Conservation (phyloP, 352 stramenopile species). For the Pythium dissimile region DNA sequence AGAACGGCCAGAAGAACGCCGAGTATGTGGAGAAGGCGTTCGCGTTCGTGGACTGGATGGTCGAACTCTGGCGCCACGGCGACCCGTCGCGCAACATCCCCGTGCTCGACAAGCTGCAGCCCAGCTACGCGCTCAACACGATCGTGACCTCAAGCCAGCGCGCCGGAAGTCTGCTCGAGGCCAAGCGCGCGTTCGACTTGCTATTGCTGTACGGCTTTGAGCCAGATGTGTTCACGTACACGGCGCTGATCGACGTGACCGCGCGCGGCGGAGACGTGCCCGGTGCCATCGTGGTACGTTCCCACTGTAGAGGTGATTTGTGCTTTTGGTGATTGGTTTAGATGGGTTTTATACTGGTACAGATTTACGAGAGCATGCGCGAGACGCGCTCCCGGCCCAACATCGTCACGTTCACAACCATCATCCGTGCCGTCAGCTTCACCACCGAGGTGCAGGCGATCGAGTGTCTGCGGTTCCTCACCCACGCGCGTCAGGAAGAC, state of each 20-base stretch:
- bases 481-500: constrained; percentile 40
- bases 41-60: constrained; percentile 68
- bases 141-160: constrained; percentile 76
- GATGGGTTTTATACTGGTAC: too few species aligned
- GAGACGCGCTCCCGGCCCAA: constrained; percentile 54
- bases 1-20: constrained; percentile 52
- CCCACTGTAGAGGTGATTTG: neutral
- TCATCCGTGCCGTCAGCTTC: constrained; percentile 48
- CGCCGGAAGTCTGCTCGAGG: constrained; percentile 49
- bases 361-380: constrained; percentile 70
- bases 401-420: constrained; percentile 74
- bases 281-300: constrained; percentile 43
- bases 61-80: constrained; percentile 42
- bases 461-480: constrained; percentile 45
- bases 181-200: constrained; percentile 57
- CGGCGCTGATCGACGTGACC: constrained; percentile 73
- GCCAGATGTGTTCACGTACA: constrained; percentile 81
- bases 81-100: constrained; percentile 43
- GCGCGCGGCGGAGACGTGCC: constrained; percentile 43
- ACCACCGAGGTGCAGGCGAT: constrained; percentile 29
- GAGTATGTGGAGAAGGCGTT: constrained; percentile 57
- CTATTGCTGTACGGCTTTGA: constrained; percentile 45
- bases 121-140: constrained; percentile 74
- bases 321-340: too few species aligned
- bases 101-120: constrained; percentile 39